phyloP scores from a whole-genome alignment of 129 eudicot genomes.

The Silybum marianum region DNA sequence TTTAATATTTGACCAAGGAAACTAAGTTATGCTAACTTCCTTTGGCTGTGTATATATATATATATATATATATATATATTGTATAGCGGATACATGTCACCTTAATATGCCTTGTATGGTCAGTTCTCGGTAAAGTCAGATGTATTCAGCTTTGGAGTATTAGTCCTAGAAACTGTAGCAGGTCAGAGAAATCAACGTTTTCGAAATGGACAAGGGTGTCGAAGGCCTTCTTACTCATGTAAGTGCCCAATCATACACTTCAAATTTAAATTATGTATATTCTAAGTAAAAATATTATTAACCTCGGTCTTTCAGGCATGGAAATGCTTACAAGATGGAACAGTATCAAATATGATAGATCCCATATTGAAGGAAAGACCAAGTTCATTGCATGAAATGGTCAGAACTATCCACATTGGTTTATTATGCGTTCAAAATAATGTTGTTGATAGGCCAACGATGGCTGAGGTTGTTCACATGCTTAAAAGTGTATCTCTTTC shows the following conservation, averaged over 20 bases:
- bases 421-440: not conserved
- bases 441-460: not conserved
- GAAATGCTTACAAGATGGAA: not conserved
- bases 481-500: not conserved
- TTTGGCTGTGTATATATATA: too few relatives aligned
- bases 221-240: not conserved
- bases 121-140: not conserved
- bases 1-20: too few relatives aligned
- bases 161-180: slow-evolving; percentile 16
- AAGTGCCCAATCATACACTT: too few relatives aligned
- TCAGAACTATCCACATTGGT: not conserved
- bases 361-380: not conserved
- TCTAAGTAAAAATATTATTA: not conserved
- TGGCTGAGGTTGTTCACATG: not conserved
- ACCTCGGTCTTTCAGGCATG: not conserved
- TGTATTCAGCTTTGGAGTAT: slow-evolving; percentile 28
- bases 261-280: too few relatives aligned
- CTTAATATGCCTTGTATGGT: not conserved
- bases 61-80: too few relatives aligned
- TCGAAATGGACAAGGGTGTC: not conserved
- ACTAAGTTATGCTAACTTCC: too few relatives aligned
- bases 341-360: not conserved
- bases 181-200: not conserved
- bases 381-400: not conserved
- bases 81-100: not conserved